These are phyloP conservation scores for Chrysanthemum makinoi DNA, from an alignment of 129 eudicot genomes.

Conservation along the genomic window DNA sequence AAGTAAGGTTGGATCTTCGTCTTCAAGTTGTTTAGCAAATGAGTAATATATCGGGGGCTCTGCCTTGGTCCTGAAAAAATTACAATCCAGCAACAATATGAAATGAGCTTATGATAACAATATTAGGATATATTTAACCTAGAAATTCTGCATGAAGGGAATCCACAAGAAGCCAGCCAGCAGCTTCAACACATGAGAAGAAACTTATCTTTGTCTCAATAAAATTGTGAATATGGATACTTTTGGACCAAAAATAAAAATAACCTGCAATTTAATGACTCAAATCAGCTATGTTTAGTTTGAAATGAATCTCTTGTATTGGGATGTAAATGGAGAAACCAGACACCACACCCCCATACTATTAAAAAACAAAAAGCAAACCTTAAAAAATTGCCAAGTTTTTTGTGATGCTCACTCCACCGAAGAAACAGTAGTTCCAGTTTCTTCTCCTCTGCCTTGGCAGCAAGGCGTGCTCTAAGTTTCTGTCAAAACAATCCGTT, in stretches of 20 bases:
- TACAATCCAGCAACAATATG: constrained; percentile 41
- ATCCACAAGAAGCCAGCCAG: constrained; percentile 44
- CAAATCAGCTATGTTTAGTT: constrained; percentile 7
- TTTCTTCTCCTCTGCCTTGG: constrained; percentile 96
- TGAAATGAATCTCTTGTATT: no score
- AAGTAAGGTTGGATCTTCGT: constrained; percentile 53
- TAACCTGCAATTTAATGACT: constrained; percentile 64
- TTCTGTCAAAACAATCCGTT: constrained; percentile 38
- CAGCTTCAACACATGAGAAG: constrained; percentile 79
- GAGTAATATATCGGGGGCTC: constrained; percentile 85
- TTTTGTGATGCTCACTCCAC: constrained; percentile 98
- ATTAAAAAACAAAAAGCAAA: constrained; percentile 15
- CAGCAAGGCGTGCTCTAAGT: constrained; percentile 93
- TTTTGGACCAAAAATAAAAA: constrained; percentile 95
- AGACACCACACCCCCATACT: no score
- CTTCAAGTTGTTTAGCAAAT: constrained; percentile 73
- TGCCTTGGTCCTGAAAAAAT: constrained; percentile 81
- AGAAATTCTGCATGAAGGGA: constrained; percentile 45
- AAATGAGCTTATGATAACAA: constrained; percentile 29
- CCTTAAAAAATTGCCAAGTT: constrained; percentile 98
- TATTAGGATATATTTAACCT: constrained; percentile 31
- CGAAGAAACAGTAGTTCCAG: constrained; percentile 95
- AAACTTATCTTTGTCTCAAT: constrained; percentile 98
- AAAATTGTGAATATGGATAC: constrained; percentile 99
- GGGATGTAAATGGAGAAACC: no score